Conservation (phyloP, 2,329 filamentous ascomycete genomes). For the Periconia macrospinosa region DNA sequence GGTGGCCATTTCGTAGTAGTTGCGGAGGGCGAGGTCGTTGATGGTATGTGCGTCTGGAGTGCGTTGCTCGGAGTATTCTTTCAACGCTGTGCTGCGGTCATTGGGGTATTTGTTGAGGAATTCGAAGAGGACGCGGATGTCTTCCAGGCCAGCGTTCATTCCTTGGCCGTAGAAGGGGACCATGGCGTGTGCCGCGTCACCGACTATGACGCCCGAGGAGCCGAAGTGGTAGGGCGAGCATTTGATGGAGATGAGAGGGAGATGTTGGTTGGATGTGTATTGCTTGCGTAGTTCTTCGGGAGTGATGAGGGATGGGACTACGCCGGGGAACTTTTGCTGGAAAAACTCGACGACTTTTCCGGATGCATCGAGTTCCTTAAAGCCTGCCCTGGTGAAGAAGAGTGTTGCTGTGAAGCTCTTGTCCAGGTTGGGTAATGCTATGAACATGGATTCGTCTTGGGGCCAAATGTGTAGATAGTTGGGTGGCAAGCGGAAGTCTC, state of each 20-base stretch:
- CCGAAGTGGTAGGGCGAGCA: conserved; percentile 84
- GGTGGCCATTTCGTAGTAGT: conserved; percentile 91
- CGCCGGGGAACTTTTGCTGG: conserved; percentile 81
- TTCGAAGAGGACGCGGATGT: conserved; percentile 85
- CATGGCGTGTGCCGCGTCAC: conserved; percentile 96
- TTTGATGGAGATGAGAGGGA: conserved; percentile 92
- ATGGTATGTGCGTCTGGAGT: conserved; percentile 83
- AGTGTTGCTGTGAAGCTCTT: conserved; percentile 94
- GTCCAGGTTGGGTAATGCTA: conserved; percentile 87
- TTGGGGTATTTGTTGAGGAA: conserved; percentile 70
- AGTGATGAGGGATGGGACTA: conserved; percentile 69
- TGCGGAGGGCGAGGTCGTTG: conserved; percentile 86
- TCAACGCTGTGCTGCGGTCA: conserved; percentile 56
- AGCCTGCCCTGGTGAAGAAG: conserved; percentile 76
- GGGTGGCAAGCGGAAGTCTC: conserved; percentile 77
- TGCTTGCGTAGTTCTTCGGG: conserved; percentile 69
- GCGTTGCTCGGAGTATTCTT: conserved; percentile 74
- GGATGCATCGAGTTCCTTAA: conserved; percentile 66
- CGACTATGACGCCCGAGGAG: conserved; percentile 78
- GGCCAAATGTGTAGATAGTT: conserved; percentile 99
- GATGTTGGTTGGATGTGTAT: conserved; percentile 81
- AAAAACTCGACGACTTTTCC: conserved; percentile 72
- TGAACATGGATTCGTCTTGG: conserved; percentile 94
- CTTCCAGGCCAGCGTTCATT: conserved; percentile 95
- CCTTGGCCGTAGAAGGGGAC: conserved; percentile 98